Percentiles rank a stretch among this genome's conserved stretches.
These are phyloP conservation scores for Mallotus japonicus DNA, from an alignment of 441 rosid species.

Conservation along the genomic window DNA sequence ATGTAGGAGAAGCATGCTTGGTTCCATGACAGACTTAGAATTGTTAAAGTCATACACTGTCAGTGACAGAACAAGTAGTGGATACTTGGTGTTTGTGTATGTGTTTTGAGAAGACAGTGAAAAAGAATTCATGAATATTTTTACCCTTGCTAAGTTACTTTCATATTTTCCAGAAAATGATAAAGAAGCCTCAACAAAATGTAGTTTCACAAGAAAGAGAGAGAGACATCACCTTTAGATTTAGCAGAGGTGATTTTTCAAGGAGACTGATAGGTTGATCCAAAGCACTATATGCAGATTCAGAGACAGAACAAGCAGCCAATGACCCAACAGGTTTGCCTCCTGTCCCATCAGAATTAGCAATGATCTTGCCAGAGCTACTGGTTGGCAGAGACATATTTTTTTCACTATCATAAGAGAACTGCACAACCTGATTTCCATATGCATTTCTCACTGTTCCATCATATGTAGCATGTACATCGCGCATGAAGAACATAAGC, in stretches of 20 bases:
- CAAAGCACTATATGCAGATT: constrained; percentile 95
- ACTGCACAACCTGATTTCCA: constrained; percentile 81
- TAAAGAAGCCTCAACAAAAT: neutral
- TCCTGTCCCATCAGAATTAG: constrained; percentile 33
- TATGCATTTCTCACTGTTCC: constrained; percentile 88
- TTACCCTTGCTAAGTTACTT: neutral
- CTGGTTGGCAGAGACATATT: constrained; percentile 4
- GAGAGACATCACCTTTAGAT: constrained; percentile 69
- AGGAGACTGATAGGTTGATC: constrained; percentile 95
- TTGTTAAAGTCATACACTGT: neutral
- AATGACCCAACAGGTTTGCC: constrained; percentile 84
- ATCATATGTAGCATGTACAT: constrained; percentile 69
- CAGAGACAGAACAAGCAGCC: constrained; percentile 87
- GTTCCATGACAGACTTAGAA: neutral
- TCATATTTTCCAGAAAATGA: neutral
- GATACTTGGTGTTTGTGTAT: too few species aligned
- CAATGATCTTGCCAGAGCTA: constrained; percentile 17
- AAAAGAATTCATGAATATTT: neutral
- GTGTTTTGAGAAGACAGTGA: neutral
- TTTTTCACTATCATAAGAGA: constrained; percentile 49
- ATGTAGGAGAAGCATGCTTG: neutral
- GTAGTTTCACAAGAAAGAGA: neutral
- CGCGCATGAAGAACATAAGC: constrained; percentile 94
- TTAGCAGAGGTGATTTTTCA: constrained; percentile 87
- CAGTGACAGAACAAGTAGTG: neutral